Base-by-base conservation (phyloP, 2,329 filamentous ascomycete species). In the Cercospora zeina region DNA sequence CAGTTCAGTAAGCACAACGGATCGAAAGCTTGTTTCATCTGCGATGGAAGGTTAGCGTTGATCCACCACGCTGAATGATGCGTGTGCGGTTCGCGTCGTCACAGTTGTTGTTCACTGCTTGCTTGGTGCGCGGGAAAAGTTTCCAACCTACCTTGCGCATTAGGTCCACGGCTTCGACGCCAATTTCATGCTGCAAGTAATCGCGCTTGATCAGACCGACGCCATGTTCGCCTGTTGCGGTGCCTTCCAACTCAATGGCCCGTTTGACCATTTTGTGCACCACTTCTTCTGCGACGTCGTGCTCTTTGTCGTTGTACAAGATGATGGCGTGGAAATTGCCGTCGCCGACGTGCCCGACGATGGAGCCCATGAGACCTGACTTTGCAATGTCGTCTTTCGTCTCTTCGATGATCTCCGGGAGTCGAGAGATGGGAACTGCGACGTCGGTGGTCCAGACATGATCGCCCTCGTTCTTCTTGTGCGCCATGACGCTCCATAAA, bases 231-330 rank as follows among this genome's bases (percentile, higher is more conserved):
- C 90, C 91, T 11, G 90, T 93, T 1, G 92, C 90, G 0, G 91
- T 95, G 8, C 91, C 91, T 76, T 95, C 90, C 72, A 76, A 74
- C 77, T 91, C 89, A 54, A 96, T 87, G 0, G 91, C 91, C 64
- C 89, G 82, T 82, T 93, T 92, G 60, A 93, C 89, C 91, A 95
- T 95, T 62, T 86, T 83, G 73, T 93, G 89, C 27, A 95, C 89
- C 27, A 93, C 79, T 42, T 82, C 82, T 71, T 91, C 88, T 2
- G 89, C 88, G 59, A 84, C 82, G 62, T 81, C 77, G 67, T 87
- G 83, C 75, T 93, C 86, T 21, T 81, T 77, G n/a, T 89, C 84
- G 61, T 86, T 88, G 73, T 86, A 85, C 24, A 88, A 75, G 24
- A 88, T 78, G 62, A 88, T 87, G 4, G 85, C 83, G 70, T 91